phyloP scores from a whole-genome alignment of 495 filamentous ascomycete genomes.

The Tuber brumale region DNA sequence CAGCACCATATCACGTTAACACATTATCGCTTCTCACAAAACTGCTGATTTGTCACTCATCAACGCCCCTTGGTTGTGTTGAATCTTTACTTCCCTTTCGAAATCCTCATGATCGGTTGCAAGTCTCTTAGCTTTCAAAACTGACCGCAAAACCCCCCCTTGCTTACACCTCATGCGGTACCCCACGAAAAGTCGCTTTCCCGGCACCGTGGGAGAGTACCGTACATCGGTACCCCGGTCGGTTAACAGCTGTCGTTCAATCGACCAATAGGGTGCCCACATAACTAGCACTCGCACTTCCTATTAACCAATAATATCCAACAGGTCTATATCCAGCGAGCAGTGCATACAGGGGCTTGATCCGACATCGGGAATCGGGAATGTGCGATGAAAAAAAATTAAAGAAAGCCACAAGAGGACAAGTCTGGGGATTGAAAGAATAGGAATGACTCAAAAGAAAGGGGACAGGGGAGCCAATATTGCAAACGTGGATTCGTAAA shows the following conservation, averaged over 20 bases:
- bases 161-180: background rate
- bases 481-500: background rate
- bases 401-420: background rate
- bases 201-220: background rate
- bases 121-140: background rate
- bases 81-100: background rate
- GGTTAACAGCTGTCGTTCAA: background rate
- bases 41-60: background rate
- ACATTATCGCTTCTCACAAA: background rate
- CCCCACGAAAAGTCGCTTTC: background rate
- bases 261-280: background rate
- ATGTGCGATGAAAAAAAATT: background rate
- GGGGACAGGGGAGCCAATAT: background rate
- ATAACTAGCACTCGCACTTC: background rate
- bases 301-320: background rate
- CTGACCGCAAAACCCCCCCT: background rate
- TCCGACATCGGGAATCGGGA: background rate
- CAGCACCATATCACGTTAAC: background rate
- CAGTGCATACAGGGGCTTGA: background rate
- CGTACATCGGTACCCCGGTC: background rate
- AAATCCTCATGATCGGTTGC: background rate
- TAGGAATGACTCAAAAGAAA: background rate
- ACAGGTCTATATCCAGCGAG: background rate
- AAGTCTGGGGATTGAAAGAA: background rate
- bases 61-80: background rate